Percentiles rank a stretch among this genome's conserved stretches.
These are phyloP conservation scores for Alternaria alternata DNA, from an alignment of 2,329 filamentous ascomycete genomes.

Conservation along the genomic window DNA sequence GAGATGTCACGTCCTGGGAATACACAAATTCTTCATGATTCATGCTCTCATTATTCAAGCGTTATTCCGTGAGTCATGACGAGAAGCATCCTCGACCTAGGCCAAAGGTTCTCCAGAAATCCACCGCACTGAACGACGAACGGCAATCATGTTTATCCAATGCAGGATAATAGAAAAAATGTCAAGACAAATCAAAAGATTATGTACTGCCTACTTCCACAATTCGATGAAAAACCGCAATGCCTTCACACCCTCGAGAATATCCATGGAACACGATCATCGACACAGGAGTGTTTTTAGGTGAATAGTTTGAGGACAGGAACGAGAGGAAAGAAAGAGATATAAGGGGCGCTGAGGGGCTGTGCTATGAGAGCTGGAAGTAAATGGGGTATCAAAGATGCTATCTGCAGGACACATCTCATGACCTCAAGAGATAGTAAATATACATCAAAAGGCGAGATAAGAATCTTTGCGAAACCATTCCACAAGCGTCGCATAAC, in stretches of 20 bases:
- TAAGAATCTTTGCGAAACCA: not conserved
- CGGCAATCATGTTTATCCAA: not conserved
- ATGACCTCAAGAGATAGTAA: not conserved
- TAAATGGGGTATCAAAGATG: not conserved
- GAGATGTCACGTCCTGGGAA: not conserved
- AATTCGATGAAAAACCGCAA: fast-evolving
- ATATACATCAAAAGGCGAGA: not conserved
- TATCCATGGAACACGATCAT: not conserved
- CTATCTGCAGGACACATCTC: not conserved
- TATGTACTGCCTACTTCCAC: too few relatives aligned
- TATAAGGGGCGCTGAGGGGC: not conserved
- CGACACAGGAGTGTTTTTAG: not conserved
- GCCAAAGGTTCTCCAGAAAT: not conserved
- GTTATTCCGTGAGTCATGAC: not conserved
- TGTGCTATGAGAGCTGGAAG: not conserved
- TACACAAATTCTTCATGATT: not conserved
- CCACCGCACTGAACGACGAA: not conserved
- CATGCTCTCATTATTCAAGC: not conserved
- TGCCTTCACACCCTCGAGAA: not conserved
- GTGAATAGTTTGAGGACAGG: not conserved
- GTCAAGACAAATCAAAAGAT: too few relatives aligned
- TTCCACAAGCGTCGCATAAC: not conserved
- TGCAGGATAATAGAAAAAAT: not conserved
- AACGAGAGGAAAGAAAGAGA: not conserved
- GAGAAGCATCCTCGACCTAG: not conserved